Evolutionary conservation across 257 asterid species (phyloP), one percentile per base, ranked within the genome.

Genomic region (Solanum dulcamara): DNA sequence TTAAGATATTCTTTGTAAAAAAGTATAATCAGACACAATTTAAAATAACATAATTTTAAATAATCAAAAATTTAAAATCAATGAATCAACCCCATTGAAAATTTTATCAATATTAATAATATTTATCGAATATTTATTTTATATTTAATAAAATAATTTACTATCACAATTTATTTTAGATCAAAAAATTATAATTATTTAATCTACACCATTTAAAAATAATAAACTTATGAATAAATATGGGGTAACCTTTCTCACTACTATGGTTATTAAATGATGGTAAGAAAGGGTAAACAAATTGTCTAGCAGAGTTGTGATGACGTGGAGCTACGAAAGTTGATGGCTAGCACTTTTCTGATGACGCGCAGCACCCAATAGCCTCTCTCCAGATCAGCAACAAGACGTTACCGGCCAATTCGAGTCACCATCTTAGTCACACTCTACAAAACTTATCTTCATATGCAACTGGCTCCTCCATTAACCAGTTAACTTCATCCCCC

Each of bases 331-430:
- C 22, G 37, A 9, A 11, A 28, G 18, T 42, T 28, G 70, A 85
- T 70, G 79, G 26, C 30, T n/a, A 64, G 38, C 84, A 79, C 24
- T 55, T 38, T 66, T 22, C 67, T 24, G 10, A 62, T 89, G 91
- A 90, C 89, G 83, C 86, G 57, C 50, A 48, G 17, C 62, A 80
- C 10, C 90, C 86, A 90, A 87, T 87, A 44, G 71, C 10, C 22
- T 11, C 1, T 48, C 26, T 60, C 87, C 90, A 88, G 83, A 88
- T 85, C 48, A 35, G 24, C 68, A 14, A 15, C n/a, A 74, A 55
- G 9, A 26, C 18, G 42, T n/a, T 33, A 88, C 88, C 80, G 84
- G 85, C 70, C 62, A 60, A 33, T 3, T 9, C 82, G 68, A 44
- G 85, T 80, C 4, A 12, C 24, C 67, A 57, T 57, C 40, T 37